phyloP scores from a whole-genome alignment of 2,329 filamentous ascomycete genomes.

The Ascochyta pisi region DNA sequence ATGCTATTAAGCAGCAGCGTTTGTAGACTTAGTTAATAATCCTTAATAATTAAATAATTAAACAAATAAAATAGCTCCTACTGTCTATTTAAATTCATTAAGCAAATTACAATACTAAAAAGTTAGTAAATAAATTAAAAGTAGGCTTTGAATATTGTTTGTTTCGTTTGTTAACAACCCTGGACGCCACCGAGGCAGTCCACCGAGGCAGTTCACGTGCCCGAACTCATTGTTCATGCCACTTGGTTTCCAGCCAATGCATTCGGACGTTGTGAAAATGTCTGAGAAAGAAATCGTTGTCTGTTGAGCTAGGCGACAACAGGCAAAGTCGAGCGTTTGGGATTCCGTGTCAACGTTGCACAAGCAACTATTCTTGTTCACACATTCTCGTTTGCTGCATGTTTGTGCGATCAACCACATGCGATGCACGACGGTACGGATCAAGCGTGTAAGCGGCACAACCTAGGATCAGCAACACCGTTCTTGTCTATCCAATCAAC shows the following conservation, averaged over 20 bases:
- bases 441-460: neutral
- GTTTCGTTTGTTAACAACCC: too few species aligned
- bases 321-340: neutral
- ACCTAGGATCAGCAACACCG: constrained; percentile 1
- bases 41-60: too few species aligned
- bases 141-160: too few species aligned
- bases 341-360: neutral
- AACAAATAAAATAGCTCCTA: too few species aligned
- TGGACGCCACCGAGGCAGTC: neutral
- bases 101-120: too few species aligned
- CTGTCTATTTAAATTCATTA: too few species aligned
- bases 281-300: too few species aligned
- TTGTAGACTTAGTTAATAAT: too few species aligned
- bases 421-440: neutral
- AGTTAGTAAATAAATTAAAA: too few species aligned
- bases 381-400: neutral
- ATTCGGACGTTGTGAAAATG: too few species aligned
- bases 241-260: neutral
- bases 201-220: neutral
- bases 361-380: constrained; percentile 5
- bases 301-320: neutral
- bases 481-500: neutral
- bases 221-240: neutral
- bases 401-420: constrained; percentile 6
- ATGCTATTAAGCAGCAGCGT: too few species aligned